Evolutionary conservation across 2,329 filamentous ascomycete genomes (phyloP).

Genomic region (Pseudogymnoascus sp.): DNA sequence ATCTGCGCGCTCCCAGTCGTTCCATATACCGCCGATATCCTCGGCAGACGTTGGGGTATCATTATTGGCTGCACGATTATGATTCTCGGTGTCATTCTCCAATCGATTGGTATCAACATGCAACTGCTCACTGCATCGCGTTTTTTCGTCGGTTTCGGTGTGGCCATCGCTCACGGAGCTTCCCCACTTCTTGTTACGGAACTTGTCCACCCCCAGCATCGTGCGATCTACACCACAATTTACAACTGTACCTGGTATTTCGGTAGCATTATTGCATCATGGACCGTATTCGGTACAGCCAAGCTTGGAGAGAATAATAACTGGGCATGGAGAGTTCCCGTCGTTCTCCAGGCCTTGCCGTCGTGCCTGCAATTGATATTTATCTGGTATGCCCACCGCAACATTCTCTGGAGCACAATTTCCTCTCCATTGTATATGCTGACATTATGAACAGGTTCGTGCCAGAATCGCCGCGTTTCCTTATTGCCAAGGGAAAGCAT

Average conservation of each 20-base stretch:
- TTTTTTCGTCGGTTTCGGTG: conserved; percentile 32
- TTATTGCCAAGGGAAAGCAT: conserved; percentile 39
- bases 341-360: conserved; percentile 27
- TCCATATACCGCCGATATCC: conserved; percentile 40
- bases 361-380: conserved; percentile 18
- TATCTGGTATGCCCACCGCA: conserved; percentile 7
- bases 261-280: conserved; percentile 39
- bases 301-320: conserved; percentile 13
- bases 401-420: background rate
- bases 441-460: conserved; percentile 24
- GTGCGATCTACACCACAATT: conserved; percentile 40
- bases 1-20: conserved; percentile 40
- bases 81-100: conserved; percentile 38
- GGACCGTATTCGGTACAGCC: conserved; percentile 23
- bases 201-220: conserved; percentile 41
- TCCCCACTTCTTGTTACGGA: conserved; percentile 35
- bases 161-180: conserved; percentile 25
- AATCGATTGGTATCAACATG: conserved; percentile 33
- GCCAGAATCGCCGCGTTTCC: conserved; percentile 35
- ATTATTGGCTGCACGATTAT: conserved; percentile 40
- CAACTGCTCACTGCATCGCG: conserved; percentile 38
- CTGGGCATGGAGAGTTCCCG: conserved; percentile 31
- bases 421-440: background rate
- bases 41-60: conserved; percentile 40
- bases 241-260: conserved; percentile 40